Conservation (phyloP, 192 early-diverging fungal species). For the Coemansia umbellata region DNA sequence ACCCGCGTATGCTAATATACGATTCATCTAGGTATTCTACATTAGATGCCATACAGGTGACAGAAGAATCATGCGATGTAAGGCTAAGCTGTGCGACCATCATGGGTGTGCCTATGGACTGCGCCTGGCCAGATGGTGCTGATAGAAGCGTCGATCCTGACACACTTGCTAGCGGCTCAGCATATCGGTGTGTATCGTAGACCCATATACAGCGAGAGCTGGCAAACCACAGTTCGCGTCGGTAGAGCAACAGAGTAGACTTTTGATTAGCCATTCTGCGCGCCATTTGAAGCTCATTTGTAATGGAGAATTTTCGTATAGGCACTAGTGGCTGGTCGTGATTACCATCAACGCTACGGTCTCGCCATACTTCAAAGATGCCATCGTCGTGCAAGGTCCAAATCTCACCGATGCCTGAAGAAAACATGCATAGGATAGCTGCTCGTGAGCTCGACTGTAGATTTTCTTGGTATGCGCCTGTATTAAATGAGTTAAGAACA, state of each 20-base stretch:
- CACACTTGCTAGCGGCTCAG: conserved; percentile 13
- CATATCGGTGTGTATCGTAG: conserved; percentile 27
- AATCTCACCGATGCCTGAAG: conserved; percentile 24
- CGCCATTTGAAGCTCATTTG: conserved; percentile 22
- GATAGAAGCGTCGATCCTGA: conserved; percentile 17
- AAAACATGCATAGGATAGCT: conserved; percentile 19
- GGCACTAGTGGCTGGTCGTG: conserved; percentile 23
- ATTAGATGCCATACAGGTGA: conserved; percentile 43
- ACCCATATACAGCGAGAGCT: conserved; percentile 35
- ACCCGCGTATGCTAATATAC: conserved; percentile 16
- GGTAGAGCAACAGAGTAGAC: conserved; percentile 13
- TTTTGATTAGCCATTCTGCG: conserved; percentile 17
- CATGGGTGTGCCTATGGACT: conserved; percentile 2
- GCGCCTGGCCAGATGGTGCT: conserved; percentile 7
- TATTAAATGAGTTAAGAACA: conserved; percentile 26
- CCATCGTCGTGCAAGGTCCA: conserved; percentile 49
- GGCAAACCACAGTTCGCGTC: conserved; percentile 46
- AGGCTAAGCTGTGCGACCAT: conserved; percentile 24
- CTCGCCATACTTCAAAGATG: conserved; percentile 33
- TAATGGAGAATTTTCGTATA: conserved; percentile 30
- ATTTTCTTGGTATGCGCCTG: conserved; percentile 16
- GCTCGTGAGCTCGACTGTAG: conserved; percentile 16
- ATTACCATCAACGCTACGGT: conserved; percentile 12
- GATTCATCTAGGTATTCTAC: conserved; percentile 19
- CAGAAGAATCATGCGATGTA: conserved; percentile 24